A percentile compares a stretch with the other conserved stretches of the same genome.
Evolutionary conservation across 306 rosid genomes (phyloP).

Genomic region (Herpetospermum pedunculosum): DNA sequence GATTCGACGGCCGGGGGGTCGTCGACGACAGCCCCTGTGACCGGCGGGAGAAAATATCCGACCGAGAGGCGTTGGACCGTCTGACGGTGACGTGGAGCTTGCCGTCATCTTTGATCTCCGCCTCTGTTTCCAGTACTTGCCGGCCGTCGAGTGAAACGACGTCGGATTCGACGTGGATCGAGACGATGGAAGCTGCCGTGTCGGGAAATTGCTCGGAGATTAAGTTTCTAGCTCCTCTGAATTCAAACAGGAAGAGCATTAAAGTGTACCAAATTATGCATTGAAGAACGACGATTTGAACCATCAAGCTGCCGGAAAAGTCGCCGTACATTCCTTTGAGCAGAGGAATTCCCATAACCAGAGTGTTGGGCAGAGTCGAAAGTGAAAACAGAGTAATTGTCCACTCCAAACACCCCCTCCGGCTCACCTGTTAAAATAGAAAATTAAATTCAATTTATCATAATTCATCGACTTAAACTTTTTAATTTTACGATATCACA

Average conservation of each 20-base stretch:
- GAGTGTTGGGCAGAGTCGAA: slow-evolving; percentile 74
- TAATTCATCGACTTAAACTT: neutral
- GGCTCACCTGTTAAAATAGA: slow-evolving; percentile 18
- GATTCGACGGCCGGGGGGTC: slow-evolving; percentile 70
- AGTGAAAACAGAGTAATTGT: slow-evolving; percentile 71
- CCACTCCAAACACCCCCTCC: slow-evolving; percentile 73
- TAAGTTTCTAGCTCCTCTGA: slow-evolving; percentile 51
- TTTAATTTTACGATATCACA: neutral
- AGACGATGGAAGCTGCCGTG: slow-evolving; percentile 70
- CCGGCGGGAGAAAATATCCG: slow-evolving; percentile 60
- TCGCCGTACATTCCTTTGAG: slow-evolving; percentile 88
- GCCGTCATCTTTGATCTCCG: slow-evolving; percentile 67
- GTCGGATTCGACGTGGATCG: slow-evolving; percentile 84
- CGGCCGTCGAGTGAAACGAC: slow-evolving; percentile 70
- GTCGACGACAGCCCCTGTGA: slow-evolving; percentile 57
- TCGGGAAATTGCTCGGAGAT: slow-evolving; percentile 86
- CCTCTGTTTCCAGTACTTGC: slow-evolving; percentile 56
- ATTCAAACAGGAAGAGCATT: slow-evolving; percentile 74
- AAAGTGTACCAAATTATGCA: slow-evolving; percentile 90
- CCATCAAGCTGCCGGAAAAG: slow-evolving; percentile 66
- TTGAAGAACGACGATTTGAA: slow-evolving; percentile 93
- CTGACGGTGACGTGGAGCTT: slow-evolving; percentile 71
- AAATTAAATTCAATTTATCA: neutral
- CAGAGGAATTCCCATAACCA: slow-evolving; percentile 82
- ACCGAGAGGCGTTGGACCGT: slow-evolving; percentile 67